These are phyloP conservation scores for Nicotiana tabacum DNA, from an alignment of 257 asterid genomes.

Conservation along the genomic window DNA sequence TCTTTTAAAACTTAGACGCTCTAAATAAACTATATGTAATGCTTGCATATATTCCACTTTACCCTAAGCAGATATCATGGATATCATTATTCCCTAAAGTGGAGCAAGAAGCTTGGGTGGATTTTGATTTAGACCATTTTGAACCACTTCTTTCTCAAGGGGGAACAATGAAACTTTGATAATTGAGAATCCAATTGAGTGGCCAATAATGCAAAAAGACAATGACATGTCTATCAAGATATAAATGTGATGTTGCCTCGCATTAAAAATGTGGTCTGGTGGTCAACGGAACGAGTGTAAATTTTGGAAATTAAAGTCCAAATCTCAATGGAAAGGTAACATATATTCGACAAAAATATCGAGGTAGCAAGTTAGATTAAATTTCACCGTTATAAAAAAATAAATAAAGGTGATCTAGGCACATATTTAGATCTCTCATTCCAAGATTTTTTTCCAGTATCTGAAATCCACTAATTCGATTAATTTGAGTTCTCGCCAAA, in stretches of 20 bases:
- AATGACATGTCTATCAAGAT: neutral
- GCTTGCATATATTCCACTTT: no score
- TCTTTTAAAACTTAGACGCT: neutral
- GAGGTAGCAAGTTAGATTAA: neutral
- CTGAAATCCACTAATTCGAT: neutral
- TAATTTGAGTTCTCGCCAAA: neutral
- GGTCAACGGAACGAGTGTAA: rapidly evolving
- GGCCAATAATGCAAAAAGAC: neutral
- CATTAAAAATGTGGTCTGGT: neutral
- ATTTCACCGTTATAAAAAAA: neutral
- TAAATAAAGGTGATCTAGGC: neutral
- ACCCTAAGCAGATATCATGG: no score
- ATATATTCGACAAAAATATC: neutral
- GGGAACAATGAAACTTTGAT: neutral
- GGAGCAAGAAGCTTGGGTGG: neutral
- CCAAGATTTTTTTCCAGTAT: neutral
- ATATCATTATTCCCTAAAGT: neutral
- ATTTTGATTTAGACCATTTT: neutral
- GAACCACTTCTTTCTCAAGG: no score
- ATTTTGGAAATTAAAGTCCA: neutral
- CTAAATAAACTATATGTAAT: neutral
- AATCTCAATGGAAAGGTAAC: neutral
- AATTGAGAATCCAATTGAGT: neutral
- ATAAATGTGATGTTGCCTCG: neutral
- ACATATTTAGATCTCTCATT: neutral